These are phyloP conservation scores for Torrubiella hemipterigena DNA, from an alignment of 2,329 filamentous ascomycete genomes.

Conservation along the genomic window DNA sequence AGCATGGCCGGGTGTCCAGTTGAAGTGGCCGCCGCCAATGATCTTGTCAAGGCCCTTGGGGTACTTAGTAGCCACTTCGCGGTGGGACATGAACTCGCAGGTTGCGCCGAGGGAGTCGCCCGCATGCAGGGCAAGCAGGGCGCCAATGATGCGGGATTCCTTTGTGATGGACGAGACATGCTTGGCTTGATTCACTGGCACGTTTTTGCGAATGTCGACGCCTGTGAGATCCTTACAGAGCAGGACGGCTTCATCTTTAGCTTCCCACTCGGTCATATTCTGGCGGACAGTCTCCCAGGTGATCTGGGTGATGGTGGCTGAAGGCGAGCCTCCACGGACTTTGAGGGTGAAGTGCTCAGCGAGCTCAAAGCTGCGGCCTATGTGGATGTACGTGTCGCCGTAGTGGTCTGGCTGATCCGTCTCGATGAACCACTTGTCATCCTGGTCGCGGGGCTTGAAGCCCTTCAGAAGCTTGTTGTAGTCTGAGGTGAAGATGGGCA, in stretches of 20 bases:
- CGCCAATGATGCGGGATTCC: constrained; percentile 23
- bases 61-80: constrained; percentile 16
- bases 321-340: background rate
- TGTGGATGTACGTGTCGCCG: background rate
- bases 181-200: too few relatives aligned
- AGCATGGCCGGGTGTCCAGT: constrained; percentile 28
- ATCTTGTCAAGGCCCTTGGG: constrained; percentile 28
- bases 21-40: constrained; percentile 29
- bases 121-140: constrained; percentile 32
- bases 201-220: background rate
- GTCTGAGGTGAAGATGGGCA: background rate
- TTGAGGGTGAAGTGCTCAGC: background rate
- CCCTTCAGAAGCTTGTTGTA: background rate
- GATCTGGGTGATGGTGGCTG: background rate
- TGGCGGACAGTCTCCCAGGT: background rate
- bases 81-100: constrained; percentile 27
- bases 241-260: background rate
- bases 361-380: background rate
- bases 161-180: background rate
- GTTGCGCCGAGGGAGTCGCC: constrained; percentile 35
- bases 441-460: background rate
- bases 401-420: background rate
- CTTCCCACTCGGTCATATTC: background rate
- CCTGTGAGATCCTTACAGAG: background rate
- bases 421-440: background rate